phyloP scores from a whole-genome alignment of 1,284 basidiomycete species.

The Malassezia vespertilionis region DNA sequence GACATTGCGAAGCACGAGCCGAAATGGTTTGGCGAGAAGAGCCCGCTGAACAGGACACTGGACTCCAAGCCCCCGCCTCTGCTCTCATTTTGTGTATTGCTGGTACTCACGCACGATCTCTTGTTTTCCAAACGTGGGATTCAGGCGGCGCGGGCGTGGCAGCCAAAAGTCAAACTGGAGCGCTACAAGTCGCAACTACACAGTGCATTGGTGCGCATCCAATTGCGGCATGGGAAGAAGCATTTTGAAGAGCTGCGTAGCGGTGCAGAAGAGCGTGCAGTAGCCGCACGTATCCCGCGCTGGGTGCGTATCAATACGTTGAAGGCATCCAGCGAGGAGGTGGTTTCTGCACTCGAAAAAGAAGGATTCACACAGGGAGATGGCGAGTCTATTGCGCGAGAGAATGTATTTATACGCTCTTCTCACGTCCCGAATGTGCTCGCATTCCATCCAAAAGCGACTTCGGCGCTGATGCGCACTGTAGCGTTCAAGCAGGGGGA shows the following conservation, averaged over 20 bases:
- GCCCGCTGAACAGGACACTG: neutral
- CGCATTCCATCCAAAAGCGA: slow-evolving; percentile 57
- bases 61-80: neutral
- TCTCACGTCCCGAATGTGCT: slow-evolving; percentile 67
- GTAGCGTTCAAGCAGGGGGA: slow-evolving; percentile 60
- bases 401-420: slow-evolving; percentile 39
- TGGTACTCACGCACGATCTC: slow-evolving; percentile 39
- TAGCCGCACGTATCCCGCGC: slow-evolving; percentile 29
- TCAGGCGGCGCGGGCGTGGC: slow-evolving; percentile 34
- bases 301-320: slow-evolving; percentile 40
- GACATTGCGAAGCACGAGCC: slow-evolving; percentile 21
- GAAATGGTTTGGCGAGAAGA: slow-evolving; percentile 16
- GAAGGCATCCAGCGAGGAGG: slow-evolving; percentile 48
- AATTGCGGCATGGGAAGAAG: slow-evolving; percentile 52
- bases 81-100: slow-evolving; percentile 20
- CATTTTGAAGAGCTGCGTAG: slow-evolving; percentile 28
- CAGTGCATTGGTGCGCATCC: slow-evolving; percentile 70
- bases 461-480: slow-evolving; percentile 24
- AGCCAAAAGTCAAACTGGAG: slow-evolving; percentile 43
- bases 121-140: slow-evolving; percentile 32
- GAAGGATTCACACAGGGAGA: slow-evolving; percentile 24
- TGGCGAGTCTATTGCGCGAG: slow-evolving; percentile 20
- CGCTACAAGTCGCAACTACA: slow-evolving; percentile 75
- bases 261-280: slow-evolving; percentile 21
- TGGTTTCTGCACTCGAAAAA: slow-evolving; percentile 54